A percentile compares a stretch with the other conserved stretches of the same genome.
Evolutionary conservation across 2,329 filamentous ascomycete genomes (phyloP).

Genomic region (Scytalidium lignicola): DNA sequence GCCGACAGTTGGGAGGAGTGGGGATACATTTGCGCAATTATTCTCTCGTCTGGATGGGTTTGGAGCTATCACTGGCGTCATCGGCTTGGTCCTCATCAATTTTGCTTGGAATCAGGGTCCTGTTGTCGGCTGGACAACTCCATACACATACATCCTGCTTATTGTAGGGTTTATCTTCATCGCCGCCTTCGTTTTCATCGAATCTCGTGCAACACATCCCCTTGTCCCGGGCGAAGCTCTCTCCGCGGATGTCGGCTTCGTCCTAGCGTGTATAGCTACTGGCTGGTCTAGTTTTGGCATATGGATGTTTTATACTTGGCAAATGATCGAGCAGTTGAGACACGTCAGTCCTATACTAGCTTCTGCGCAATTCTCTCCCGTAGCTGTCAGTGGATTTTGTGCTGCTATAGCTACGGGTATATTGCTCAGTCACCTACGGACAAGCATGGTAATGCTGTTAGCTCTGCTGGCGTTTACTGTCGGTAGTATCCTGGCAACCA

Average conservation of each 20-base stretch:
- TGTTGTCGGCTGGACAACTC: slow-evolving; percentile 17
- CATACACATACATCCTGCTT: slow-evolving; percentile 36
- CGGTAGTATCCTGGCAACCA: slow-evolving; percentile 35
- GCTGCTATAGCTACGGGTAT: slow-evolving; percentile 30
- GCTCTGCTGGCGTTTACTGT: slow-evolving; percentile 32
- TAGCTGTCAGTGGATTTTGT: slow-evolving; percentile 24
- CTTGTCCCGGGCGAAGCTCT: slow-evolving; percentile 52
- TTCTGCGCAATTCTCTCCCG: slow-evolving; percentile 24
- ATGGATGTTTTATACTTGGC: slow-evolving; percentile 23
- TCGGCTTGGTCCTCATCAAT: slow-evolving; percentile 44
- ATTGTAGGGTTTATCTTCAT: slow-evolving; percentile 52
- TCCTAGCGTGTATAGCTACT: slow-evolving; percentile 19
- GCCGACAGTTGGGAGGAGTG: slow-evolving; percentile 25
- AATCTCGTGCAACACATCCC: slow-evolving; percentile 43
- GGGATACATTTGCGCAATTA: slow-evolving; percentile 20
- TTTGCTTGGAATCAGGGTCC: slow-evolving; percentile 41
- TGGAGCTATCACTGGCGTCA: slow-evolving; percentile 40
- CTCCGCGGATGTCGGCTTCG: slow-evolving; percentile 45
- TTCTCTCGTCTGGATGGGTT: slow-evolving; percentile 30
- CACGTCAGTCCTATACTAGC: slow-evolving; percentile 24
- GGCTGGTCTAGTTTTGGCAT: slow-evolving; percentile 25
- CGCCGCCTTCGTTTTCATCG: slow-evolving; percentile 48
- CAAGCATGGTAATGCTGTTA: slow-evolving; percentile 31
- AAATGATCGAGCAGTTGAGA: slow-evolving; percentile 21
- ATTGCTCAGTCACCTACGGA: slow-evolving; percentile 26